Evolutionary conservation across 2,329 filamentous ascomycete genomes (phyloP).

Genomic region (Colletotrichum sublineola): DNA sequence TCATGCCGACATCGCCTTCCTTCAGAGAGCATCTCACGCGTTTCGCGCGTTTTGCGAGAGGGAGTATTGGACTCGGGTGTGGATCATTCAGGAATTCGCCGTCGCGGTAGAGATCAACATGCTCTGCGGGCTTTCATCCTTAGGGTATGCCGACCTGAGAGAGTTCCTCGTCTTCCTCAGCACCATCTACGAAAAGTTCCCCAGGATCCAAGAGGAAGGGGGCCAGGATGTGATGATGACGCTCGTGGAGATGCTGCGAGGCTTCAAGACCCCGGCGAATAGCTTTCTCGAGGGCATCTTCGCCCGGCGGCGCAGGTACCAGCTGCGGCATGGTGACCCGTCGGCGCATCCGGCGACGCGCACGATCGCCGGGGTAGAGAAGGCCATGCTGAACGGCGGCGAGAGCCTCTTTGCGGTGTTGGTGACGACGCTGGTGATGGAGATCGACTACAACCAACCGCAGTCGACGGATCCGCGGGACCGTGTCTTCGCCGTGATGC

Average conservation of each 20-base stretch:
- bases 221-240: background rate
- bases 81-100: slow-evolving; percentile 51
- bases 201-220: background rate
- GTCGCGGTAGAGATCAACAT: slow-evolving; percentile 46
- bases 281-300: slow-evolving; percentile 26
- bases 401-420: slow-evolving; percentile 19
- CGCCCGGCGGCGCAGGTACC: slow-evolving; percentile 16
- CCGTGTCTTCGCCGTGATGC: slow-evolving; percentile 34
- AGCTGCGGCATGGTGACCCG: background rate
- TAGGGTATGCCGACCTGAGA: slow-evolving; percentile 15
- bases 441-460: slow-evolving; percentile 28
- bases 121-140: slow-evolving; percentile 44
- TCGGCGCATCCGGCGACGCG: background rate
- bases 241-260: slow-evolving; percentile 9
- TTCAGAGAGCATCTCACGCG: slow-evolving; percentile 29
- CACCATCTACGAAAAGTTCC: background rate
- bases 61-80: slow-evolving; percentile 53
- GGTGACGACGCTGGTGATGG: slow-evolving; percentile 13
- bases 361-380: background rate
- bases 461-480: slow-evolving; percentile 25
- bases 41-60: slow-evolving; percentile 48
- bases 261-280: slow-evolving; percentile 15
- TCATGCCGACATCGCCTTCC: background rate
- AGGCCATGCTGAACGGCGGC: background rate
- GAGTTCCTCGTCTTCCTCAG: slow-evolving; percentile 8